Base-by-base conservation (phyloP, 768 basidiomycete species). In the Trametes elegans region DNA sequence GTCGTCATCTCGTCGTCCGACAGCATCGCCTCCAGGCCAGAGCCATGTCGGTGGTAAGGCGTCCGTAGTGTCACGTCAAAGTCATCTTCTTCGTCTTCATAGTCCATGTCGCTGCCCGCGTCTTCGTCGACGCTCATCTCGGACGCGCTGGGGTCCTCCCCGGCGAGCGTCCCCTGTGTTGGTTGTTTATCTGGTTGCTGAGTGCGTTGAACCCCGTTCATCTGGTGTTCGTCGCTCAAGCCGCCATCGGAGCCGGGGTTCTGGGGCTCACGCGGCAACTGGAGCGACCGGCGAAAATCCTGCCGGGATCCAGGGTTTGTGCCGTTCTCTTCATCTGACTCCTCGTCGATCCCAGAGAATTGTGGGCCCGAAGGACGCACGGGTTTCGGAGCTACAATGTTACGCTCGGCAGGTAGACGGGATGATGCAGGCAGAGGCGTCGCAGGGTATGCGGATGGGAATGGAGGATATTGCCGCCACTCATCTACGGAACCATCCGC, bases 381-480 rank as follows among this genome's bases (percentile, higher is more conserved):
- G 5, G 60, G 60, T 28, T 49, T 40, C 14, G 61, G 59, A 7
- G 60, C 59, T 16, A 29, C 51, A 41, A 59, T 50, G 19, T 48
- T 16, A 26, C 31, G 44, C 28, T 45, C 39, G 7, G 38, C 38
- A 5, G 61, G 55, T 11, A 65, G 38, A 36, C 32, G 48, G 21
- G 59, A 52, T 1, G 58, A 44, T 4, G 48, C 35, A 24, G 52
- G 48, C 11, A 59, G 47, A 7, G 69, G 69, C 1, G 68, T 88
- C 0, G 85, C 76, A 8, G 87, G 88, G 63, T 90, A 90, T 29
- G 88, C 88, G 5, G 88, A 82, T 27, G 88, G 88, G 48, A 89
- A 85, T 16, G 84, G 74, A 11, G 87, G 87, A 61, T 89, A 90
- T 65, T 80, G 73, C 53, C 85, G 72, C 87, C 87, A 90, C 59